These are phyloP conservation scores for Globisporangium paroecandrum DNA, from an alignment of 352 stramenopile genomes.

Conservation along the genomic window DNA sequence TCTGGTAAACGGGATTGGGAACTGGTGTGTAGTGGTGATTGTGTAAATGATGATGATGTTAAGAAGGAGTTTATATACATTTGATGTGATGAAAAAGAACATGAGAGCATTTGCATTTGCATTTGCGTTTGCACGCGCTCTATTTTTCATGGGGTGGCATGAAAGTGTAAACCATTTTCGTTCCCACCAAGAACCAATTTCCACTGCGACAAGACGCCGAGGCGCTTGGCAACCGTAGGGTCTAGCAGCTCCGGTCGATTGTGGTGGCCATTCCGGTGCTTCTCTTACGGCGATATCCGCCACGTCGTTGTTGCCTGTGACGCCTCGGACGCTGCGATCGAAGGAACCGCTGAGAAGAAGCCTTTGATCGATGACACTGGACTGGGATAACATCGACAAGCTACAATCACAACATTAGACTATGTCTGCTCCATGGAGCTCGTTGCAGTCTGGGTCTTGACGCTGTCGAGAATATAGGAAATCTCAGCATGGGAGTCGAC, in stretches of 20 bases:
- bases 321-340: not conserved
- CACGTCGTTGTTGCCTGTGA: not conserved
- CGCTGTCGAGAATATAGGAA: too few relatives aligned
- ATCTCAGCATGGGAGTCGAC: too few relatives aligned
- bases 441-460: too few relatives aligned
- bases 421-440: not conserved
- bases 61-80: not conserved
- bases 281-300: too few relatives aligned
- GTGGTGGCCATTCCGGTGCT: too few relatives aligned
- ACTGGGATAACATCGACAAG: not conserved
- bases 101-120: not conserved
- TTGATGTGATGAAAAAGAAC: not conserved
- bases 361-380: not conserved
- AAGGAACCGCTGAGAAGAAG: not conserved
- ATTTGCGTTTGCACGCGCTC: not conserved
- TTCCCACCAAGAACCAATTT: not conserved
- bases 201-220: not conserved
- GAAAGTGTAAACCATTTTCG: not conserved
- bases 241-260: too few relatives aligned
- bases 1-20: slow-evolving; percentile 50
- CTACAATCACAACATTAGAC: not conserved
- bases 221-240: too few relatives aligned
- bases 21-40: not conserved
- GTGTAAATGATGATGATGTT: not conserved
- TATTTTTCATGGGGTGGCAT: not conserved